These are phyloP conservation scores for Schizochytrium sp. DNA, from an alignment of 108 stramenopile species.

Conservation along the genomic window DNA sequence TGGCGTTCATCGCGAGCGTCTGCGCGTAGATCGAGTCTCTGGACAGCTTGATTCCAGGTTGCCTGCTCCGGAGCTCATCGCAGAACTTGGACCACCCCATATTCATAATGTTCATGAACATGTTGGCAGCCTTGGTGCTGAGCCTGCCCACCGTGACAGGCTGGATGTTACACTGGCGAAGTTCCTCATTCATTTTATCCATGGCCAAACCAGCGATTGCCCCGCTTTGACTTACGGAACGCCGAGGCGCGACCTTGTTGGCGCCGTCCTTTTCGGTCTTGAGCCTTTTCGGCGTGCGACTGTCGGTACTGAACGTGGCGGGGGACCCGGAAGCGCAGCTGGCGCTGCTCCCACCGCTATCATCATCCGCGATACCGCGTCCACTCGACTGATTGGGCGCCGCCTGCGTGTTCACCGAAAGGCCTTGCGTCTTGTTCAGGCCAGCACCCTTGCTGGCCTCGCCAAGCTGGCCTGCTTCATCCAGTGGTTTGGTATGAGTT, in stretches of 20 bases:
- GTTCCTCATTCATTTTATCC: not conserved
- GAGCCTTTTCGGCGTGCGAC: not conserved
- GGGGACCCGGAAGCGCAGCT: too few species aligned
- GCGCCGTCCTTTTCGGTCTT: not conserved
- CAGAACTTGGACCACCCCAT: not conserved
- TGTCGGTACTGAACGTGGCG: too few species aligned
- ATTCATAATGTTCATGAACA: not conserved
- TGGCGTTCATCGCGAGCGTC: not conserved
- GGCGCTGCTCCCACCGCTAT: too few species aligned
- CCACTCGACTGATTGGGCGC: too few species aligned
- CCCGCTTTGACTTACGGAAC: not conserved
- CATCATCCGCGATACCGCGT: too few species aligned
- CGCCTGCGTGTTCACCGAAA: too few species aligned
- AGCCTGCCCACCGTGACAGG: not conserved
- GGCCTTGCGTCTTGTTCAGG: too few species aligned
- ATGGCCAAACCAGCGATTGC: not conserved
- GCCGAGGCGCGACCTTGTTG: not conserved
- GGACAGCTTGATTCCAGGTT: not conserved
- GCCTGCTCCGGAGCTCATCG: not conserved
- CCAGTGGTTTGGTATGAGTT: not conserved
- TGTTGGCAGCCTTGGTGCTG: not conserved
- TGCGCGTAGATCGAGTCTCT: not conserved
- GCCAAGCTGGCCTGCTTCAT: not conserved
- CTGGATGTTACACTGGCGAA: not conserved
- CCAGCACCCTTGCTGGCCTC: not conserved